Base-by-base conservation (phyloP, 345 rosid species). In the Erodium maritimum region DNA sequence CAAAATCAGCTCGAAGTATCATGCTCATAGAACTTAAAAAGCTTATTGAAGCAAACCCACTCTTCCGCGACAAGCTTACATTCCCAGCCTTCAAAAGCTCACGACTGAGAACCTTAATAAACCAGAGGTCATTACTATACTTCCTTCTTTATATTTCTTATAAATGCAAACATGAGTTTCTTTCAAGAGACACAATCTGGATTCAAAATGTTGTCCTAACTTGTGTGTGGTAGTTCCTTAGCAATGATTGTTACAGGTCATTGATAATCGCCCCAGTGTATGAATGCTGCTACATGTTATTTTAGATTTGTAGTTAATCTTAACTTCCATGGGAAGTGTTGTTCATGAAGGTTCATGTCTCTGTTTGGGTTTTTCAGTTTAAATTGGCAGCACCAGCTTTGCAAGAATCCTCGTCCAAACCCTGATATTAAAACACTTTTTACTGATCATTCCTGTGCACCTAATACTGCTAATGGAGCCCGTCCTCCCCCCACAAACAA, bases 331-430 rank as follows among this genome's bases (percentile, higher is more conserved):
- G 53, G 20, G 23, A 48, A 11, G 11, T 29, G 19, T 14, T 42
- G 48, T 69, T 58, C 23, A n/a, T 24, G 64, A 52, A 68, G 48
- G 46, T 65, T 67, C 56, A 19, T 69, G 54, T 19, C 58, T 10
- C 11, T 42, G 11, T 54, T 54, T 23, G 17, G 50, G 16, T n/a
- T n/a, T 42, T 68, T 64, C 91, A 86, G 97, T 76, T 74, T 90
- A 65, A 90, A 90, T 63, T 90, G 95, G 97, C 95, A 90, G 73
- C 97, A 90, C 63, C 97, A 90, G 69, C 88, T 90, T 52, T 90
- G 97, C 69, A 90, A 90, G 77, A 90, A 86, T 65, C 97, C 97
- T 23, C 80, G 90, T 70, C 71, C 88, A 53, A 90, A 90, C 66
- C 97, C 97, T 61, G 97, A 90, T 65, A 90, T 90, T 50, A 90